Evolutionary conservation across 768 basidiomycete species (phyloP).

Genomic region (Pulveroboletus sp.): DNA sequence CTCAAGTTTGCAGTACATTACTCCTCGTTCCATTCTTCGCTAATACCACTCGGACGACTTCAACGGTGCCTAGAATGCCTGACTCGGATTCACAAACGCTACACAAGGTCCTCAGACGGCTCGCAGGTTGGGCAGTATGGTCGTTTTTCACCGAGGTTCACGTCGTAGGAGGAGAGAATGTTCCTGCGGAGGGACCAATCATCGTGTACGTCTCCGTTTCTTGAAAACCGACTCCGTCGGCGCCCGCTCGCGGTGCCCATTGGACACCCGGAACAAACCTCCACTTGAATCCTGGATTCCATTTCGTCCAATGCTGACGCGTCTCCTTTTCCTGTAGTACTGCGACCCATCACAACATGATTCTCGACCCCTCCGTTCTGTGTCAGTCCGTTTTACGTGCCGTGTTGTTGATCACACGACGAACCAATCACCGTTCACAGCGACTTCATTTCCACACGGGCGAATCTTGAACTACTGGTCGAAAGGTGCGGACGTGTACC

Average conservation of each 20-base stretch:
- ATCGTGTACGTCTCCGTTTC: slow-evolving; percentile 67
- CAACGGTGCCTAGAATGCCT: slow-evolving; percentile 10
- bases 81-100: slow-evolving; percentile 41
- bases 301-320: slow-evolving; percentile 10
- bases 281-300: background rate
- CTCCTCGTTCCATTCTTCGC: background rate
- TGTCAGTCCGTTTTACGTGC: slow-evolving; percentile 49
- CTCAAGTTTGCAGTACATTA: slow-evolving; percentile 11
- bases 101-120: slow-evolving; percentile 67
- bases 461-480: slow-evolving; percentile 91
- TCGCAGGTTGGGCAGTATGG: slow-evolving; percentile 72
- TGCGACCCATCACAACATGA: slow-evolving; percentile 94
- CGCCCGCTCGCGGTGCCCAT: slow-evolving; percentile 1
- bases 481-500: slow-evolving; percentile 57
- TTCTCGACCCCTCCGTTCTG: slow-evolving; percentile 80
- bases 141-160: slow-evolving; percentile 90
- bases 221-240: background rate
- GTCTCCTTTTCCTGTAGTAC: slow-evolving; percentile 43
- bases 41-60: slow-evolving; percentile 9
- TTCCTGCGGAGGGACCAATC: slow-evolving; percentile 85
- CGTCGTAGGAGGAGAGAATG: slow-evolving; percentile 85
- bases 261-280: background rate
- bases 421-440: slow-evolving; percentile 38
- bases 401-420: slow-evolving; percentile 13
- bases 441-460: slow-evolving; percentile 76